These are phyloP conservation scores for Pyrenophora teres DNA, from an alignment of 2,329 filamentous ascomycete species.

Conservation along the genomic window DNA sequence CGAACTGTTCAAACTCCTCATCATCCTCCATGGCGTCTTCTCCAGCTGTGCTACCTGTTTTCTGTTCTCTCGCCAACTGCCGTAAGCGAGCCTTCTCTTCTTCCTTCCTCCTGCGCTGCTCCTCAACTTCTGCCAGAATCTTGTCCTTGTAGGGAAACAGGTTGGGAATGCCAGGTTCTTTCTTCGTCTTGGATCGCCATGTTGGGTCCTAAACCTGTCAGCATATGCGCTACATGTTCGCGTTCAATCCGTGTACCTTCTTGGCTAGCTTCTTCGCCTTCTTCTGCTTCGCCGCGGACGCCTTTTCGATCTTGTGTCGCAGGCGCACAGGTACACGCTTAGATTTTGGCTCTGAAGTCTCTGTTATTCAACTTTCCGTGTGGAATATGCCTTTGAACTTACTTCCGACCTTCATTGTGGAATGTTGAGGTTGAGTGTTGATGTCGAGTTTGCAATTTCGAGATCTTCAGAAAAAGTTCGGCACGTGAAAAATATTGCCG, in stretches of 20 bases:
- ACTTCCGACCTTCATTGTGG: slow-evolving; percentile 52
- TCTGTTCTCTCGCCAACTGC: slow-evolving; percentile 66
- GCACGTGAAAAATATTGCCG: slow-evolving; percentile 14
- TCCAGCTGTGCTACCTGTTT: slow-evolving; percentile 41
- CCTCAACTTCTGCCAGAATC: slow-evolving; percentile 92
- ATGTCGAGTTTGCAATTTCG: slow-evolving; percentile 30
- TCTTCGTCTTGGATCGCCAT: slow-evolving; percentile 95
- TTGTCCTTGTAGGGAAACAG: slow-evolving; percentile 97
- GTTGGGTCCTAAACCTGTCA: slow-evolving; percentile 74
- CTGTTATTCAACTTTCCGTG: slow-evolving; percentile 8
- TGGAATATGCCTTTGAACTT: slow-evolving; percentile 13
- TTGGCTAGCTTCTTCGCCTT: slow-evolving; percentile 89
- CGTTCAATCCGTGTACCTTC: slow-evolving; percentile 58
- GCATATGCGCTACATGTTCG: neutral
- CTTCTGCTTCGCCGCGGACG: slow-evolving; percentile 84
- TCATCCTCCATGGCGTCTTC: slow-evolving; percentile 46
- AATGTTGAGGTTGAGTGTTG: slow-evolving; percentile 17
- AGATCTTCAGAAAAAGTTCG: slow-evolving; percentile 26
- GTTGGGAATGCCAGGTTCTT: slow-evolving; percentile 97
- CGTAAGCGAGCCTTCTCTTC: slow-evolving; percentile 72
- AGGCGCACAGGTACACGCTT: slow-evolving; percentile 90
- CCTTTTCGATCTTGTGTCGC: slow-evolving; percentile 95
- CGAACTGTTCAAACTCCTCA: slow-evolving; percentile 42
- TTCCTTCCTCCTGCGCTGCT: slow-evolving; percentile 77
- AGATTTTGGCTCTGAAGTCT: slow-evolving; percentile 78